Evolutionary conservation across 2,329 filamentous ascomycete species (phyloP), one percentile per base, ranked within the genome.

Genomic region (Claviceps sp.): DNA sequence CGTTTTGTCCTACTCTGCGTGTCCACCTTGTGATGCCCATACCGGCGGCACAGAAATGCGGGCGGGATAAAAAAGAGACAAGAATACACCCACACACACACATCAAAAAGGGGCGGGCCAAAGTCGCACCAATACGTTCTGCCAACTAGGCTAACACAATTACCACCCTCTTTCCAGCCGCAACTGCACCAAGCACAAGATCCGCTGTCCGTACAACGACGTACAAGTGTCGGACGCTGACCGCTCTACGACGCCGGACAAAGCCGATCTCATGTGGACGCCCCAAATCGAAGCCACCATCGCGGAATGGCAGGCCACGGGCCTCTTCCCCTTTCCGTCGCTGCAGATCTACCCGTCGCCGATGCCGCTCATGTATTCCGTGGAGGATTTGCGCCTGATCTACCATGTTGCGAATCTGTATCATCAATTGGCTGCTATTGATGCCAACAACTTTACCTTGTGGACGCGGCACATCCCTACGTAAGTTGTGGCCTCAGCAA

Each of bases 121-220:
- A 34, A 39, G 46, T 46, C n/a, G 44, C 44, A 46, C 44, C 26
- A 42, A 30, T 53, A 26, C 22, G 10, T 24, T 19, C 41, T 30
- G 26, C 42, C n/a, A 47, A 41, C 6, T 19, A 48, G 50, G 43
- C 55, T 58, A 50, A 58, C 54, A 43, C 45, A 34, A 43, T 11
- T 19, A 14, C 65, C 56, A 56, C 51, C 39, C 52, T 30, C 10
- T 44, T 26, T 45, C 38, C 63, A 95, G 90, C 73, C 89, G 89
- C 64, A 98, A 98, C 71, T 98, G 93, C 72, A 96, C 91, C 56
- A 98, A 97, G 73, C 93, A 98, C 73, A 95, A 96, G 73, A 93
- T 94, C 62, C 87, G 90, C 63, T 98, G 93, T 71, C 93, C 95
- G 61, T 98, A 97, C 74, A 94, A 95, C 77, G 90, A 97, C 65